Conservation (phyloP, 148 eudicot species). For the Cornus controversa region DNA sequence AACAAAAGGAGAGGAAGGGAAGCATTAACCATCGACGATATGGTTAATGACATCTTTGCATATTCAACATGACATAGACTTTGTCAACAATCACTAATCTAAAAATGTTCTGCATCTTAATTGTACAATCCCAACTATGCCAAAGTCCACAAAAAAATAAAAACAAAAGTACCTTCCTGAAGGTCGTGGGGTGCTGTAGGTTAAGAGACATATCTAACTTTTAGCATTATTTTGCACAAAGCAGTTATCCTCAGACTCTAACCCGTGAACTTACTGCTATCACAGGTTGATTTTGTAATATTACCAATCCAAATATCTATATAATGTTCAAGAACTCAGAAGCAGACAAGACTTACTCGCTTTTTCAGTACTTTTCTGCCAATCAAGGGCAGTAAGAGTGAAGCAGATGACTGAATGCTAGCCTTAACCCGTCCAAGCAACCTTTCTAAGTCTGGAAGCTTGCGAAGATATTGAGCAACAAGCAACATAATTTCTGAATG, state of each 20-base stretch:
- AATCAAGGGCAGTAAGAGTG: slow-evolving; percentile 65
- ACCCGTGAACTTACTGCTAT: no score
- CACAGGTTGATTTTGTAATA: no score
- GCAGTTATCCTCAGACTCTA: no score
- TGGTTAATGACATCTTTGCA: not conserved
- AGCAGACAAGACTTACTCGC: slow-evolving; percentile 52
- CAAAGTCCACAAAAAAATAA: not conserved
- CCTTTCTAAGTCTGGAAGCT: slow-evolving; percentile 91
- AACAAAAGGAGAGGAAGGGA: not conserved
- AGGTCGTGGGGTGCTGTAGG: not conserved
- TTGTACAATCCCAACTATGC: not conserved
- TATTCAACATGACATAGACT: not conserved
- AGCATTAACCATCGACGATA: not conserved
- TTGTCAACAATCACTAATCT: not conserved
- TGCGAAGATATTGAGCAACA: slow-evolving; percentile 69
- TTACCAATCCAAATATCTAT: not conserved
- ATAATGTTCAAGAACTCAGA: not conserved
- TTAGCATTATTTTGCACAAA: no score
- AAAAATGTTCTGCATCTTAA: not conserved
- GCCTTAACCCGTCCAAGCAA: slow-evolving; percentile 83
- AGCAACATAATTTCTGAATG: slow-evolving; percentile 56
- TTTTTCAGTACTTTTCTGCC: slow-evolving; percentile 84
- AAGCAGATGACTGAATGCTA: slow-evolving; percentile 66
- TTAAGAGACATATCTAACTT: no score
- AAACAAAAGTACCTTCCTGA: not conserved